Percentiles rank a stretch among this genome's conserved stretches.
phyloP scores from a whole-genome alignment of 2,329 filamentous ascomycete species.

The Fusarium austroafricanum region DNA sequence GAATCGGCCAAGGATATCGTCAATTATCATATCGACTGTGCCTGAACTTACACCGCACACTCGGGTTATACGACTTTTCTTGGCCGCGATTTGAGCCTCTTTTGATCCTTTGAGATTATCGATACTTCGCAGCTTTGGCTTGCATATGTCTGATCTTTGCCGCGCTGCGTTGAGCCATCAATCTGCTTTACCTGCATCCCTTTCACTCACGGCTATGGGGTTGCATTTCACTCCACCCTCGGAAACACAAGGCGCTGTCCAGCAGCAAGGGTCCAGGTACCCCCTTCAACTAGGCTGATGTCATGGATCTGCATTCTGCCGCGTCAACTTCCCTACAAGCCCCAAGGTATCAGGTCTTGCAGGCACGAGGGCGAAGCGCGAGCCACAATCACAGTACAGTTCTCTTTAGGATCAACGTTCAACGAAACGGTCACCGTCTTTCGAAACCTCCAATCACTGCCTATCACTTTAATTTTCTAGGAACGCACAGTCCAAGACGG shows the following conservation, averaged over 20 bases:
- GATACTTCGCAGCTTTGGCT: conserved; percentile 18
- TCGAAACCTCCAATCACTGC: conserved; percentile 32
- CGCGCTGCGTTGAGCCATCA: conserved; percentile 6
- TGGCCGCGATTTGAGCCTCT: conserved; percentile 2
- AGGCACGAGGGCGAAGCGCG: conserved; percentile 20
- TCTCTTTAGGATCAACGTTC: conserved; percentile 14
- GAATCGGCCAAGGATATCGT: conserved; percentile 16
- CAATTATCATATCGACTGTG: conserved; percentile 7
- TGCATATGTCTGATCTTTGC: conserved; percentile 16
- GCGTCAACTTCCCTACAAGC: conserved; percentile 28
- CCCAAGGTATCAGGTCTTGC: conserved; percentile 12
- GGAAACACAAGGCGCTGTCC: conserved; percentile 33
- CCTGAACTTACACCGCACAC: conserved; percentile 24
- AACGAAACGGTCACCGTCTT: conserved; percentile 40
- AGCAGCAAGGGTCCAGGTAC: conserved; percentile 32
- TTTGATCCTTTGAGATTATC: neutral
- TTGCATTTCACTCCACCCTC: conserved; percentile 24
- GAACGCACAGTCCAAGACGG: conserved; percentile 42
- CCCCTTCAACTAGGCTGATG: conserved; percentile 46
- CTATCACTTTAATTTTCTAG: conserved; percentile 5
- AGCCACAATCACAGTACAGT: neutral
- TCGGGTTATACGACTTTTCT: conserved; percentile 8
- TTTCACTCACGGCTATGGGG: conserved; percentile 15
- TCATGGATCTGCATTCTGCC: conserved; percentile 49
- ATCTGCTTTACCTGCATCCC: conserved; percentile 2